Evolutionary conservation across 2,329 filamentous ascomycete species (phyloP).

Genomic region (Cercospora beticola): DNA sequence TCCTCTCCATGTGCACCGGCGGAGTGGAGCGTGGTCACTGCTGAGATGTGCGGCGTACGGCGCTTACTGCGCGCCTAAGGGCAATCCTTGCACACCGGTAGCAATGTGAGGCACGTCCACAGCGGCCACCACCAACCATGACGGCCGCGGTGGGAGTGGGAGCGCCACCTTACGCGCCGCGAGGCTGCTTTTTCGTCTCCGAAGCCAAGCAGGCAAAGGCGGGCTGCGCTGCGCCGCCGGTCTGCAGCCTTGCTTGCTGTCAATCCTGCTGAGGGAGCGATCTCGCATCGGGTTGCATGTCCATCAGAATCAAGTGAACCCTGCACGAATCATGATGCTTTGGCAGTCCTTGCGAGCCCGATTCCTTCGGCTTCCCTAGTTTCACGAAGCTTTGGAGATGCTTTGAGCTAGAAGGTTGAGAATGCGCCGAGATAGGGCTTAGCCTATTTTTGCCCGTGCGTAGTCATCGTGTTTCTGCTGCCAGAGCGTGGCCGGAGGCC

Average conservation of each 20-base stretch:
- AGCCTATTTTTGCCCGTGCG: conserved; percentile 10
- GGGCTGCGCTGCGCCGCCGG: neutral
- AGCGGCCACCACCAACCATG: neutral
- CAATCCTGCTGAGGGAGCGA: neutral
- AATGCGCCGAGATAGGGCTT: conserved; percentile 11
- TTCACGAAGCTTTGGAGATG: conserved; percentile 5
- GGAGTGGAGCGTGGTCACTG: neutral
- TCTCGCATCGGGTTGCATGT: neutral
- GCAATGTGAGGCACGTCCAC: neutral
- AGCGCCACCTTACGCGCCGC: neutral
- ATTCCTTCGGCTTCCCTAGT: conserved; percentile 4
- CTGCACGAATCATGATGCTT: neutral
- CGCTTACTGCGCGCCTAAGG: conserved; percentile 1
- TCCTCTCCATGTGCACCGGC: neutral
- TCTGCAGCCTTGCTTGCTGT: neutral
- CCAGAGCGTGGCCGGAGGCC: neutral
- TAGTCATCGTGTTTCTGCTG: conserved; percentile 11
- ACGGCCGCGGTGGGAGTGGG: neutral
- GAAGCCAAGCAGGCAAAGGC: neutral
- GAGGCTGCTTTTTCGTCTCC: neutral
- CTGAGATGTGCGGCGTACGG: conserved; percentile 2
- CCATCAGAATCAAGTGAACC: neutral
- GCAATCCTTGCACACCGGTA: neutral
- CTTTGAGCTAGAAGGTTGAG: conserved; percentile 11
- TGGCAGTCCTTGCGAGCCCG: neutral